Evolutionary conservation across 2,329 filamentous ascomycete species (phyloP), one percentile per base, ranked within the genome.

Genomic region (Leptographium galeiforme): DNA sequence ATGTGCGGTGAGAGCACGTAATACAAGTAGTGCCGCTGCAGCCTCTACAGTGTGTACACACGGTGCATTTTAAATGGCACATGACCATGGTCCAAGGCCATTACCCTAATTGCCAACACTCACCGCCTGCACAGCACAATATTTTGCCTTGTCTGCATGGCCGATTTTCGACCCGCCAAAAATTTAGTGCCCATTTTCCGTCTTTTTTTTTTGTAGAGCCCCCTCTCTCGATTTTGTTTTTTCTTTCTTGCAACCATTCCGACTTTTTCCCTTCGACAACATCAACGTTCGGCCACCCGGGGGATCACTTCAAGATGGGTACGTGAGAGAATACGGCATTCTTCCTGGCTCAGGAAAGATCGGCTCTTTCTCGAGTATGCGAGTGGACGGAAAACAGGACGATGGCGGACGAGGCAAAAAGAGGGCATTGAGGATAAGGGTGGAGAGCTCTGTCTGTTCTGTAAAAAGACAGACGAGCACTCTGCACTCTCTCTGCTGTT

Each of bases 231-330:
- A 48, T 52, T 56, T 57, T 50, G 45, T 41, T 53, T 56, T 56
- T 56, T 56, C 55, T 50, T 51, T 46, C 47, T 40, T 43, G 43
- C 49, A 51, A 60, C 66, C 64, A 68, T 67, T 71, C 66, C 65
- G 66, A 68, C 66, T 65, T 61, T 60, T 33, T 56, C 57, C 60
- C 61, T 38, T 57, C 55, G 53, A 58, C 54, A 50, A 53, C 47
- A 52, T 43, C 48, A 48, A 43, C 51, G 53, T 51, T 50, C 19
- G 56, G 52, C 19, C 50, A 48, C 38, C 50, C 14, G 54, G 57
- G 57, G 55, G 36, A 52, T 50, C 53, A 52, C 74, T 73, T 70
- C 74, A 78, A 72, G 71, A 81, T 81, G 77, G 77, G 77, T 81
- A 81, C 72, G 77, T 77, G 75, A 67, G 62, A 64, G 60, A 58